A percentile compares a stretch with the other conserved stretches of the same genome.
phyloP scores from a whole-genome alignment of 163 green algal genomes.

The Scenedesmus sp. region DNA sequence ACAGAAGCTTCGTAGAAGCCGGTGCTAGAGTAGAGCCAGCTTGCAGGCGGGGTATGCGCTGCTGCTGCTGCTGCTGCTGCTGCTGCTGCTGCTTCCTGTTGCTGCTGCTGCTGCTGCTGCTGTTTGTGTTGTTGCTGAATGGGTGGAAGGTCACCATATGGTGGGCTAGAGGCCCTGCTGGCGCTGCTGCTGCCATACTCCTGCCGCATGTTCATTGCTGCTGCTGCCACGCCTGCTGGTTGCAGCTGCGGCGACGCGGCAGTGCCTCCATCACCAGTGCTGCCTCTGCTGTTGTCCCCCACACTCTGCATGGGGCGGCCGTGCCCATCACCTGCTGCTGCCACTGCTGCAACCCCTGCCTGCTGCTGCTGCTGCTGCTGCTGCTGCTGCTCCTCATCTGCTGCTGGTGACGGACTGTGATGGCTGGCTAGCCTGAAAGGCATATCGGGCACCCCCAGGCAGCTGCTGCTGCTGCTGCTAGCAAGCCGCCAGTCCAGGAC shows the following conservation, averaged over 20 bases:
- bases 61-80: conserved; percentile 28
- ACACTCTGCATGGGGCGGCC: not conserved
- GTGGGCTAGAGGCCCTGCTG: not conserved
- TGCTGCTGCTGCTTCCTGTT: not conserved
- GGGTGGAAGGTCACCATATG: not conserved
- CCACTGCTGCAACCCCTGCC: not conserved
- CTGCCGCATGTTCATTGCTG: not conserved
- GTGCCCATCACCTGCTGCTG: not conserved
- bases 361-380: not conserved
- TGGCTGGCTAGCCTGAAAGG: conserved; percentile 14
- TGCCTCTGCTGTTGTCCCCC: not conserved
- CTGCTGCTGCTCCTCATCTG: conserved; percentile 3
- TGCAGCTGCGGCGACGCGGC: not conserved
- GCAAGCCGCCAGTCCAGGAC: conserved; percentile 7
- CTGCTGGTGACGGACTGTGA: not conserved
- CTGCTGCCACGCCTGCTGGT: not conserved
- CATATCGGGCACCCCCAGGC: conserved; percentile 12
- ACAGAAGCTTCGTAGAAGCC: conserved; percentile 67
- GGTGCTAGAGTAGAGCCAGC: conserved; percentile 20
- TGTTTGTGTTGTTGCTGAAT: not conserved
- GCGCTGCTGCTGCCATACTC: not conserved
- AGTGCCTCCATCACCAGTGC: not conserved
- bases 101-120: not conserved
- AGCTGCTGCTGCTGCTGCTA: conserved; percentile 12
- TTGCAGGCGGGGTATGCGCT: not conserved